Evolutionary conservation across 2,329 filamentous ascomycete species (phyloP).

Genomic region (Graphium sp.): DNA sequence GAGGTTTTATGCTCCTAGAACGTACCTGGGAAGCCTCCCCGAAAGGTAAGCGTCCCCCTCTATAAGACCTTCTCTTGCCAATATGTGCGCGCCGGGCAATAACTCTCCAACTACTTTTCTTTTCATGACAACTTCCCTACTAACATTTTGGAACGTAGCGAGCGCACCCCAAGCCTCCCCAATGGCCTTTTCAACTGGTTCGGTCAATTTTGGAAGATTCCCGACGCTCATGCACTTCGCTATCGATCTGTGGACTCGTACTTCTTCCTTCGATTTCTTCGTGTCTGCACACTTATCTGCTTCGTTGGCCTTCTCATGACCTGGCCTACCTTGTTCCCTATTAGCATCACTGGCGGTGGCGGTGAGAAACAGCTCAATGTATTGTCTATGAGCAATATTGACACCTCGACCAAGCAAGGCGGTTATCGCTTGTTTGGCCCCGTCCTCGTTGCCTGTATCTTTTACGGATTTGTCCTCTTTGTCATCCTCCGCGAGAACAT

Average conservation of each 20-base stretch:
- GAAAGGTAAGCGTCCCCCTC: slow-evolving; percentile 14
- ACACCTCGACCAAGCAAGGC: slow-evolving; percentile 25
- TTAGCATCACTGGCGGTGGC: slow-evolving; percentile 71
- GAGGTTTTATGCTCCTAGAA: slow-evolving; percentile 31
- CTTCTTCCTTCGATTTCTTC: slow-evolving; percentile 67
- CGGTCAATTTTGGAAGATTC: slow-evolving; percentile 41
- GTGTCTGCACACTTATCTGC: slow-evolving; percentile 54
- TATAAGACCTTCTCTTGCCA: not conserved
- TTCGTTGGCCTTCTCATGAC: slow-evolving; percentile 72
- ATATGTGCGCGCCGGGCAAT: no score
- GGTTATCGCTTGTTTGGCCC: slow-evolving; percentile 66
- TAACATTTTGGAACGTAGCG: slow-evolving; percentile 13
- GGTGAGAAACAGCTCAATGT: slow-evolving; percentile 51
- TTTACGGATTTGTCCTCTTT: slow-evolving; percentile 77
- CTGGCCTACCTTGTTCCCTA: slow-evolving; percentile 72
- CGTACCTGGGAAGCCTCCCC: slow-evolving; percentile 27
- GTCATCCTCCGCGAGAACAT: slow-evolving; percentile 76
- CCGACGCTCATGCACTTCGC: slow-evolving; percentile 62
- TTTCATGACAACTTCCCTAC: not conserved
- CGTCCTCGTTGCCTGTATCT: slow-evolving; percentile 64
- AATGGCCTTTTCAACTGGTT: slow-evolving; percentile 46
- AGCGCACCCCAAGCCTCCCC: slow-evolving; percentile 40
- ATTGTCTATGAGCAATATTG: slow-evolving; percentile 64
- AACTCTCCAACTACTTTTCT: not conserved
- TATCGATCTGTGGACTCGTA: slow-evolving; percentile 80